Base-by-base conservation (phyloP, 2,329 filamentous ascomycete genomes). In the Scytalidium lignicola region DNA sequence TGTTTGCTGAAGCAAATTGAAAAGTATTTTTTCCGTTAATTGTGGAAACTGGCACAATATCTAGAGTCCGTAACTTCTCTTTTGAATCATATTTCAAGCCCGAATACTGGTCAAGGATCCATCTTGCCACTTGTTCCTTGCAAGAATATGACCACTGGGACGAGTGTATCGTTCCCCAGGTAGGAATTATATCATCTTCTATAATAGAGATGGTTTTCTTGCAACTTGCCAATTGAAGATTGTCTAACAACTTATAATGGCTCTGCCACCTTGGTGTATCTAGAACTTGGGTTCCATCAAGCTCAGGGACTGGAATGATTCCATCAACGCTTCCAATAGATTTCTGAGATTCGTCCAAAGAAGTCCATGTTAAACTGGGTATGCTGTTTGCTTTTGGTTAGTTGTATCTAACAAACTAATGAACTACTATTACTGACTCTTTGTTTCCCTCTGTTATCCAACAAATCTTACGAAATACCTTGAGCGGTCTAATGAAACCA, bases 121-220 rank as follows among this genome's bases (percentile, higher is more conserved):
- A 48, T 21, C 39, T 26, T 26, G 55, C 43, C 4, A 55, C 32
- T 29, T 56, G 51, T 26, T 52, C 41, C 42, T 57, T 59, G 45
- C 48, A 52, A 18, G 40, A 47, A 29, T 21, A 18, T 7, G 37
- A 29, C 54, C 53, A 55, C 10, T 23, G 41, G 2, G 19, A 45
- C 9, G 20, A 26, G 9, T 54, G 21, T 13, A 9, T 20, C 9
- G 28, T 44, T 17, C 48, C 20, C 59, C 58, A 62, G 4, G 51
- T 49, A 12, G 56, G 57, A 20, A 62, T 52, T 6, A 62, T 49
- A 39, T 55, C 41, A 10, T 47, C 41, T 26, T 61, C 19, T 8
- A 62, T 40, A 0, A 58, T 19, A 23, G 49, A 12, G 3, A 42
- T 18, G 2, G 43, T 29, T 3, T 19, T 41, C 5, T 51, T 28